Conservation (phyloP, 306 rosid genomes). For the Prunus dulcis region DNA sequence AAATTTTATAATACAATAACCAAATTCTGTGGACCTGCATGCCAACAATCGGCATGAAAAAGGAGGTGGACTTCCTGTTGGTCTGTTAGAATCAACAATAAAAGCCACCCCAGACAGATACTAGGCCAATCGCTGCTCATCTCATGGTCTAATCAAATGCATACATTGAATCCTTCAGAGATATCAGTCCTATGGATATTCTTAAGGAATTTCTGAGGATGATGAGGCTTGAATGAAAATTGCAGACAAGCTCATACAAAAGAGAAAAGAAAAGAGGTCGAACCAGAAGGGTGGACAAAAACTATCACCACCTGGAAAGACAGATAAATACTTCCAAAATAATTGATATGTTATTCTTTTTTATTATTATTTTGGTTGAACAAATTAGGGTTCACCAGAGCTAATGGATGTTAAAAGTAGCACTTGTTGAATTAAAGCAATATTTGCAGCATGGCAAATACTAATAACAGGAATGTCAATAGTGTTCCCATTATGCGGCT, state of each 20-base stretch:
- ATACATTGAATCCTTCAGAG: not conserved
- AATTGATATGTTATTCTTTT: not conserved
- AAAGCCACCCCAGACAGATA: not conserved
- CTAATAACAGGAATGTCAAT: conserved; percentile 43
- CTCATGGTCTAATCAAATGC: not conserved
- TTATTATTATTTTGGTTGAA: conserved; percentile 15
- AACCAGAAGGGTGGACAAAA: conserved; percentile 11
- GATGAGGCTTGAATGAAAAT: not conserved
- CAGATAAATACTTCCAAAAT: not conserved
- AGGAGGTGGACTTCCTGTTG: not conserved
- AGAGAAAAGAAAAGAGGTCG: not conserved
- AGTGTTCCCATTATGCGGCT: conserved; percentile 35
- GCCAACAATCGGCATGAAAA: not conserved
- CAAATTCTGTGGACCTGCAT: not conserved
- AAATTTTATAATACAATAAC: not conserved
- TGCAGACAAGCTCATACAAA: not conserved
- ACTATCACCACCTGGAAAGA: not conserved
- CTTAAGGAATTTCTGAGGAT: not conserved
- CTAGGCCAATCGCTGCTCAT: not conserved
- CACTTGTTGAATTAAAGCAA: conserved; percentile 16
- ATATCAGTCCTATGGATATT: not conserved
- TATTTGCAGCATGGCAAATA: conserved; percentile 37
- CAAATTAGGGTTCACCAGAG: conserved; percentile 45
- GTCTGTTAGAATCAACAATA: not conserved
- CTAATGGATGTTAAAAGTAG: conserved; percentile 27